Percentiles rank a stretch among this genome's conserved stretches.
phyloP scores from a whole-genome alignment of 78 protist species.

The Andalucia godoyi region DNA sequence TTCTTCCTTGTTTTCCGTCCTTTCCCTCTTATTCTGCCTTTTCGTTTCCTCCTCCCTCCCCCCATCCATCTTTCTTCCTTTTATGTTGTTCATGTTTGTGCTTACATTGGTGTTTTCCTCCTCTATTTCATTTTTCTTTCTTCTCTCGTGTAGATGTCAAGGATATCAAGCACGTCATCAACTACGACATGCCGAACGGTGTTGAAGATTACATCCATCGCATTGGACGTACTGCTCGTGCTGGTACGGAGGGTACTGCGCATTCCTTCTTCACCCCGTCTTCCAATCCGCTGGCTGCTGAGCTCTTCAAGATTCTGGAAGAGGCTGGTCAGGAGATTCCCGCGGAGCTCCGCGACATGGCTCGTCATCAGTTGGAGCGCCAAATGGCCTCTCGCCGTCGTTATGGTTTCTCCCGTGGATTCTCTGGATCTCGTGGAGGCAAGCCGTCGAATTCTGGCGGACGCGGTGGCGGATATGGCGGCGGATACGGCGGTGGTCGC shows the following conservation, averaged over 20 bases:
- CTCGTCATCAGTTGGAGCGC: not conserved
- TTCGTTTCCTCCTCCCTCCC: no score
- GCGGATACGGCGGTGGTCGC: not conserved
- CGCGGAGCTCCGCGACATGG: not conserved
- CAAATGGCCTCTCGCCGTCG: no score
- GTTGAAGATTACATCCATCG: conserved; percentile 28
- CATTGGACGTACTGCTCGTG: conserved; percentile 89
- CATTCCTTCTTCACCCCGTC: conserved; percentile 57
- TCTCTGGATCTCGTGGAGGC: not conserved
- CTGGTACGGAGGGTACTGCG: conserved; percentile 81
- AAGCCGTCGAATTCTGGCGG: not conserved
- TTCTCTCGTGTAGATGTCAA: no score
- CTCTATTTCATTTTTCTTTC: conserved; percentile 32
- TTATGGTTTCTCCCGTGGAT: not conserved
- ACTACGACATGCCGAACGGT: conserved; percentile 81
- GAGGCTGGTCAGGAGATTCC: conserved; percentile 15
- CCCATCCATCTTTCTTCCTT: not conserved
- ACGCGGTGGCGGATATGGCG: conserved; percentile 3
- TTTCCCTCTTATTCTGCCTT: not conserved
- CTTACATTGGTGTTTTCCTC: not conserved
- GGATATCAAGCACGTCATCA: conserved; percentile 76
- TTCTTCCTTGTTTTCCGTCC: not conserved
- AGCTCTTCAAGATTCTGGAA: not conserved
- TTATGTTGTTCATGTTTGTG: not conserved
- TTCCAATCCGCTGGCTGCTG: conserved; percentile 29